Base-by-base conservation (phyloP, 1,284 basidiomycete genomes). In the Polyporus tsugae region DNA sequence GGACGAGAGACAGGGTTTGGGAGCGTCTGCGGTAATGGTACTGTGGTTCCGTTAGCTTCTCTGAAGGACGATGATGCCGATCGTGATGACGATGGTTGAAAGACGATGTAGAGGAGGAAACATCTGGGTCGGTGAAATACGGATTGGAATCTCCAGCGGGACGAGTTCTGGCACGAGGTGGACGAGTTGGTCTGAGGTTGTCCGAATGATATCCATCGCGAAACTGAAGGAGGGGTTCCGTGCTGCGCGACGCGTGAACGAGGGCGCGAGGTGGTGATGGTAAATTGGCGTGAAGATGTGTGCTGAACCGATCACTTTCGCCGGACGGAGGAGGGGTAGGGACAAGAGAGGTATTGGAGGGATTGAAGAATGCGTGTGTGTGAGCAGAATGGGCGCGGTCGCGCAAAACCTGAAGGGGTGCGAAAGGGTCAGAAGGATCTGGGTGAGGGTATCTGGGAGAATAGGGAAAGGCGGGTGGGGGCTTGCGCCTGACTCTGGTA, bases 381-480 rank as follows among this genome's bases (percentile, higher is more conserved):
- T 72, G 82, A 74, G 70, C 78, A 53, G 74, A 82, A 22, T 77
- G 71, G 11, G 77, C 78, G 55, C 80, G 78, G 59, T 77, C 74
- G 53, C 87, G 83, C 19, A 89, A 78, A 11, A 83, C 83, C 75
- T 83, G 85, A 41, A 89, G 81, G 6, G 87, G 83, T 1, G 84
- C 86, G 73, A 88, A 88, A 1, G 87, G 87, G 74, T 89, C 86
- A 25, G 69, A 71, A 22, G 86, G 86, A 75, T 89, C 87, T 35
- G 86, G 86, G 3, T 78, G 74, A 11, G 87, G 87, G 74, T 88
- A 89, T 61, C 82, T 80, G 59, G 81, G 75, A 3, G 81, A 79
- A 68, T 80, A 75, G 57, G 83, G 81, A 70, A 85, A 80, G 25
- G 76, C 65, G 1, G 86, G 86, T 1, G 85, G 77, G 0, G 85